phyloP scores from a whole-genome alignment of 441 rosid species.

The Populus hybrid region DNA sequence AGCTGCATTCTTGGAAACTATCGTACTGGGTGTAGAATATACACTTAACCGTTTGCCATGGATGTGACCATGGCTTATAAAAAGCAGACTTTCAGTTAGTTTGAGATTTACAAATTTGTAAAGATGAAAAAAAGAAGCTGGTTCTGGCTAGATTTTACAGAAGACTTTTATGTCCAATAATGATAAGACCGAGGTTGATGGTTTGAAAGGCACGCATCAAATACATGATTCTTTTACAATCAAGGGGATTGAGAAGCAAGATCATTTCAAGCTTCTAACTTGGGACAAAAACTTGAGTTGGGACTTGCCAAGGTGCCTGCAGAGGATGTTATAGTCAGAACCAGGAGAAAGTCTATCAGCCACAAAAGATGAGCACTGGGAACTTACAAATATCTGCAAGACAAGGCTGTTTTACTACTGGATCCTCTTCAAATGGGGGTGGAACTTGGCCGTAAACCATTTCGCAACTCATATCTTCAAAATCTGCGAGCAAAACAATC shows the following conservation, averaged over 20 bases:
- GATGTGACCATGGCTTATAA: no score
- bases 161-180: not conserved
- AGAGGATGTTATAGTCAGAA: slow-evolving; percentile 17
- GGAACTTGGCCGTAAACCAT: slow-evolving; percentile 95
- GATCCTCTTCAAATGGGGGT: slow-evolving; percentile 73
- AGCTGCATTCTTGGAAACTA: no score
- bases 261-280: slow-evolving; percentile 42
- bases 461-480: slow-evolving; percentile 96
- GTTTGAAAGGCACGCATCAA: not conserved
- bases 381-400: slow-evolving; percentile 57
- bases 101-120: no score
- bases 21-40: no score
- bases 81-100: no score
- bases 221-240: not conserved
- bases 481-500: slow-evolving; percentile 40
- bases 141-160: no score
- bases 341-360: not conserved
- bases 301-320: slow-evolving; percentile 59
- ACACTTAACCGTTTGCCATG: no score
- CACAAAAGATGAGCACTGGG: not conserved
- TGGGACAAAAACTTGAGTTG: slow-evolving; percentile 42
- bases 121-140: no score
- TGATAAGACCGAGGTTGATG: not conserved
- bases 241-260: not conserved
- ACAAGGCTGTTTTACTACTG: slow-evolving; percentile 59